phyloP scores from a whole-genome alignment of 2,329 filamentous ascomycete genomes.

The Colletotrichum phormii region DNA sequence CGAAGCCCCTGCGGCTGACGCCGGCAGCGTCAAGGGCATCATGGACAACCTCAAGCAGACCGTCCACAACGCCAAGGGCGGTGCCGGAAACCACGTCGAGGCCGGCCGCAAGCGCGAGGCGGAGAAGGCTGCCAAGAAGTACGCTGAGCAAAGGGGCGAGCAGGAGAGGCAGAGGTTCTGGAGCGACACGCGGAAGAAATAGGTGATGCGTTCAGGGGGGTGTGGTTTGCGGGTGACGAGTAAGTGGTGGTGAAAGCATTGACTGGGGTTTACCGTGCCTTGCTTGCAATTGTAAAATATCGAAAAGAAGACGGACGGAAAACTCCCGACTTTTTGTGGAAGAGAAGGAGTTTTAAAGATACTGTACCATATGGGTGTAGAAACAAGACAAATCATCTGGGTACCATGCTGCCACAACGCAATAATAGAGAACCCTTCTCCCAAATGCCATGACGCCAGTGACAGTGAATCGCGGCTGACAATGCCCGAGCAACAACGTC shows the following conservation, averaged over 20 bases:
- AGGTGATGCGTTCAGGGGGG: slow-evolving; percentile 23
- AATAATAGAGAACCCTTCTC: slow-evolving; percentile 23
- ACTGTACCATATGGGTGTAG: slow-evolving; percentile 28
- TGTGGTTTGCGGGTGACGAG: not conserved
- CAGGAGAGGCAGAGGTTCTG: slow-evolving; percentile 51
- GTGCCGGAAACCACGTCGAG: slow-evolving; percentile 45
- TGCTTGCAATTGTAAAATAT: slow-evolving; percentile 2
- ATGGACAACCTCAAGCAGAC: slow-evolving; percentile 53
- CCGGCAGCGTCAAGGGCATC: slow-evolving; percentile 47
- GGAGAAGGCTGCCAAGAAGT: slow-evolving; percentile 49
- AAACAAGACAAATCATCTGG: not conserved
- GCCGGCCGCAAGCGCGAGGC: slow-evolving; percentile 48
- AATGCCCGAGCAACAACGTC: not conserved
- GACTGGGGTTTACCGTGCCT: not conserved
- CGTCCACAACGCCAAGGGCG: slow-evolving; percentile 46
- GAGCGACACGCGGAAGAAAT: slow-evolving; percentile 38
- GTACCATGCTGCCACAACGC: slow-evolving; percentile 5
- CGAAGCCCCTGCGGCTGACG: slow-evolving; percentile 35
- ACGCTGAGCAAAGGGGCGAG: slow-evolving; percentile 49
- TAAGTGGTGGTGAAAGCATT: not conserved
- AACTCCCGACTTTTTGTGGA: not conserved
- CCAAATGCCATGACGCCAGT: not conserved
- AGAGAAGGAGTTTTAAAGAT: not conserved
- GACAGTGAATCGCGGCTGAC: not conserved
- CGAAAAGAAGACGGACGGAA: not conserved